Evolutionary conservation across 2,329 filamentous ascomycete genomes (phyloP), one percentile per base, ranked within the genome.

Genomic region (Phialophora macrospora): DNA sequence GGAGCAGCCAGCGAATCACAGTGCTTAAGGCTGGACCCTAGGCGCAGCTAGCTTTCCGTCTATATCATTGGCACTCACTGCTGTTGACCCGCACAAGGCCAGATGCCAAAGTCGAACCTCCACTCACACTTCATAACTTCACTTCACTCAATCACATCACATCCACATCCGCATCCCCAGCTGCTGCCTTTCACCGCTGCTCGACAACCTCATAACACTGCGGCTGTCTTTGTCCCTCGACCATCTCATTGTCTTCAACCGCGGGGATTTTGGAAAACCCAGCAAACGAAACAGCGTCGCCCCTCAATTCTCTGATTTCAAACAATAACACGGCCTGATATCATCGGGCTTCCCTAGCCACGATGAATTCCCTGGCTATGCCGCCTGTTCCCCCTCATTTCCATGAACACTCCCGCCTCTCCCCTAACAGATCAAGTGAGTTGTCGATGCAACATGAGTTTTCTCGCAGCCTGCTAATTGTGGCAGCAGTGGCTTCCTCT

Each of bases 371-470:
- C 76, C 78, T 88, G 78, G 79, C 80, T 72, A 83, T 81, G 75
- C 83, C 85, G 76, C 83, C 83, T 75, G 79, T 87, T 76, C 83
- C 86, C 79, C 86, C 86, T 76, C 87, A 88, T 76, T 86, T 88
- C 71, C 83, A 88, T 77, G 81, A 84, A 73, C 82, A 85, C 76
- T 80, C 80, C 76, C 85, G 84, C 76, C 82, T 85, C 73, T 87
- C 86, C 71, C 85, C 87, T 64, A 81, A 84, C 71, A 82, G 83
- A 76, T 81, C 84, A 77, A 85, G 86, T 88, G 81, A 73, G 84
- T 73, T 34, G 38, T 60, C 24, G 57, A 48, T 46, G 51, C 32
- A 12, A 52, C 28, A 57, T 56, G 60, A 22, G 38, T 34, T 58
- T 24, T 22, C 20, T 17, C 11, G 12, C 46, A 61, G 57, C 54